A percentile compares a stretch with the other conserved stretches of the same genome.
Evolutionary conservation across 805 yeast genomes (phyloP).

Genomic region (Saccharomyces eubayanus): DNA sequence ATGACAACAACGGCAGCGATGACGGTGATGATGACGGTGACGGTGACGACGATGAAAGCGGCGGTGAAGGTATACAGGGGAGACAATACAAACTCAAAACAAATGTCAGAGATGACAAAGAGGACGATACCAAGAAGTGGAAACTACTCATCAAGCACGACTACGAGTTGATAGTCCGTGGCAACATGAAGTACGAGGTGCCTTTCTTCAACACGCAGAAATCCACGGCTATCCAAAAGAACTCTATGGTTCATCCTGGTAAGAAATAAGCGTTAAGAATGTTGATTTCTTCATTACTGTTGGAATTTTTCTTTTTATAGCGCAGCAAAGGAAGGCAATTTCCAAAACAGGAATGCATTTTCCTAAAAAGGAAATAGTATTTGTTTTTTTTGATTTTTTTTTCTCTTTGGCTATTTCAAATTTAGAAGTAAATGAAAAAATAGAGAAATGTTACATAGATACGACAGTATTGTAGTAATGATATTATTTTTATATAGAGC

Average conservation of each 20-base stretch:
- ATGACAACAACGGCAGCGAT: background rate
- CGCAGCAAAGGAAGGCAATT: background rate
- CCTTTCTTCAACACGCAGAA: slow-evolving; percentile 51
- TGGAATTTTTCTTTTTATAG: background rate
- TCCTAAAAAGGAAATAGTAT: background rate
- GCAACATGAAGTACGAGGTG: slow-evolving; percentile 66
- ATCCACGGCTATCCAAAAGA: slow-evolving; percentile 54
- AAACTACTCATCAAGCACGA: slow-evolving; percentile 64
- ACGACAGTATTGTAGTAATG: background rate
- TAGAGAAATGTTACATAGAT: background rate
- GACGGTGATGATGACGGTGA: background rate
- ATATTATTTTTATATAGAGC: background rate
- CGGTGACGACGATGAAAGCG: background rate
- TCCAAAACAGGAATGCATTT: background rate
- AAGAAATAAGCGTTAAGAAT: background rate
- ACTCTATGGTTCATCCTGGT: slow-evolving; percentile 47
- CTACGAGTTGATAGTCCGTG: slow-evolving; percentile 77
- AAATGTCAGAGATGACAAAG: slow-evolving; percentile 17
- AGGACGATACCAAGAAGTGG: slow-evolving; percentile 52
- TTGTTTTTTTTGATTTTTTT: background rate
- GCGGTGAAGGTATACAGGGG: slow-evolving; percentile 1
- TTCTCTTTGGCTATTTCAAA: background rate
- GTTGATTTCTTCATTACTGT: background rate
- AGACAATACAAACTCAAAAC: slow-evolving; percentile 14
- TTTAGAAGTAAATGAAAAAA: background rate